These are phyloP conservation scores for Brassica rapa DNA, from an alignment of 345 rosid genomes.

Conservation along the genomic window DNA sequence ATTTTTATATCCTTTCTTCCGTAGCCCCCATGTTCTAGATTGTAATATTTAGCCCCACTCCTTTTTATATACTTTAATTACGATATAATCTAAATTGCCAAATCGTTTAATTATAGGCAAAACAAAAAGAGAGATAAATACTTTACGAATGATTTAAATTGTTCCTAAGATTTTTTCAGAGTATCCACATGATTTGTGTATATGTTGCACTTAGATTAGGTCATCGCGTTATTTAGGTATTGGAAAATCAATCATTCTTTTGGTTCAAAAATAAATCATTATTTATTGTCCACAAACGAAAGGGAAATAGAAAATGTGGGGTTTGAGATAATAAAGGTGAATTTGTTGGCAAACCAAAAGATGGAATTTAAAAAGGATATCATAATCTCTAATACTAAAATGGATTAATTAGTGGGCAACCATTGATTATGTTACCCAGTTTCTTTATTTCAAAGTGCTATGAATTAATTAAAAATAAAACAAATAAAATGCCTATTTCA, in stretches of 20 bases:
- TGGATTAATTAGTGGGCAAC: slow-evolving; percentile 41
- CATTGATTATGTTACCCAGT: slow-evolving; percentile 32
- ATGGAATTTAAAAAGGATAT: slow-evolving; percentile 29
- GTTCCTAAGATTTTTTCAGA: not conserved
- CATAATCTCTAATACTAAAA: slow-evolving; percentile 13
- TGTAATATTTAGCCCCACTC: slow-evolving; percentile 36
- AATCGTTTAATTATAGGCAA: not conserved
- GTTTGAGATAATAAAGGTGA: slow-evolving; percentile 29
- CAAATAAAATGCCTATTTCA: not conserved
- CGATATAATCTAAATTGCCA: not conserved
- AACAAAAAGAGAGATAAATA: not conserved
- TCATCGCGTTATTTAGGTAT: not conserved
- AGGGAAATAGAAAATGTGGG: slow-evolving; percentile 30
- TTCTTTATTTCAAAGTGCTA: not conserved
- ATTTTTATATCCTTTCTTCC: slow-evolving; percentile 19
- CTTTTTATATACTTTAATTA: not conserved
- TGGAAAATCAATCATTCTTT: not conserved
- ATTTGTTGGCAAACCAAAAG: slow-evolving; percentile 12
- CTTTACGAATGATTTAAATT: not conserved
- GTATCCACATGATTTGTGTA: not conserved
- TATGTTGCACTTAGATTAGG: not conserved
- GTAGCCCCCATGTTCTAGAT: slow-evolving; percentile 34
- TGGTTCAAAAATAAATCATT: slow-evolving; percentile 13
- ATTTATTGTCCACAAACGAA: slow-evolving; percentile 3
- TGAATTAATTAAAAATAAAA: not conserved